phyloP scores from a whole-genome alignment of 2,329 filamentous ascomycete species.

The Shiraia sp. region DNA sequence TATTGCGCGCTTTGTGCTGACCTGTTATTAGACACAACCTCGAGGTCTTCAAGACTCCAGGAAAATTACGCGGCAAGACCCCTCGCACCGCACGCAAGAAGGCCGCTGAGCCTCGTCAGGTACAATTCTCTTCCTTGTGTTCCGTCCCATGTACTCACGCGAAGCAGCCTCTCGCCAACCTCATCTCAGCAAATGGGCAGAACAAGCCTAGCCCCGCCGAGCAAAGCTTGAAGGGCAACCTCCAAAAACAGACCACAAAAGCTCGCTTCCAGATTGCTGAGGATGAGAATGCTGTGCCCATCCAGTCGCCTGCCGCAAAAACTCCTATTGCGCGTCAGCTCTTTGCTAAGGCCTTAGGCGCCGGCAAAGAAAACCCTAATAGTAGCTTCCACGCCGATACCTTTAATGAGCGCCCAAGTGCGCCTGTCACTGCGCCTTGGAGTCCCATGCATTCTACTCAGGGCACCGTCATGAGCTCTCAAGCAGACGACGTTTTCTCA shows the following conservation, averaged over 20 bases:
- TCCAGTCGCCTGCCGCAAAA: conserved; percentile 27
- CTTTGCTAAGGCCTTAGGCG: conserved; percentile 29
- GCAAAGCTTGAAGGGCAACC: conserved; percentile 54
- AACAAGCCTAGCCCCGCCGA: conserved; percentile 57
- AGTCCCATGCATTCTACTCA: conserved; percentile 33
- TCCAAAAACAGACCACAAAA: conserved; percentile 60
- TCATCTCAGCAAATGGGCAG: conserved; percentile 51
- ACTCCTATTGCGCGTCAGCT: conserved; percentile 35
- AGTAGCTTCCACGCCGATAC: conserved; percentile 20
- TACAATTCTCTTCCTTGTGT: conserved; percentile 60
- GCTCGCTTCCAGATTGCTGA: conserved; percentile 64
- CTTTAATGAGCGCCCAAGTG: conserved; percentile 48
- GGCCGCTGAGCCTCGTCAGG: conserved; percentile 63
- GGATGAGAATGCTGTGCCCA: conserved; percentile 49
- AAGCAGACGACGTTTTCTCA: conserved; percentile 37
- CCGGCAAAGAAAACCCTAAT: conserved; percentile 34
- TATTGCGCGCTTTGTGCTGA: conserved; percentile 27
- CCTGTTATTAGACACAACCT: conserved; percentile 71
- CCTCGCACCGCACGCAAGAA: conserved; percentile 71
- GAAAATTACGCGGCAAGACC: conserved; percentile 80
- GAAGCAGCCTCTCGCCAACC: conserved; percentile 52
- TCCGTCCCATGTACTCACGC: conserved; percentile 23
- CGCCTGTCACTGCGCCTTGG: conserved; percentile 36
- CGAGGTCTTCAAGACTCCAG: conserved; percentile 94
- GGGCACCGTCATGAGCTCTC: conserved; percentile 31